phyloP scores from a whole-genome alignment of 129 eudicot species.

The Tagetes erecta region DNA sequence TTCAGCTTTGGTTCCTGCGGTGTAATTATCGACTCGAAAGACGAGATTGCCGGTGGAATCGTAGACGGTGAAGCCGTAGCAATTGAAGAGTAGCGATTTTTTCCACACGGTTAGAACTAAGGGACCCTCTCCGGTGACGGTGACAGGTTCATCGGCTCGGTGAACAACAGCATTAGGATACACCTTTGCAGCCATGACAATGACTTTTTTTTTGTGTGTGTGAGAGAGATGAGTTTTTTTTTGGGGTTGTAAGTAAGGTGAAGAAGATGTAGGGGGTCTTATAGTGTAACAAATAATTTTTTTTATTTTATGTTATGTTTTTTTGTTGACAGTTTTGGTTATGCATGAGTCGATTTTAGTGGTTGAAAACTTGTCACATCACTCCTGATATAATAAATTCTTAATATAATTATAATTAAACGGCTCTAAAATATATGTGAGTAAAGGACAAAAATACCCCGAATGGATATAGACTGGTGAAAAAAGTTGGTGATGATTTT shows the following conservation, averaged over 20 bases:
- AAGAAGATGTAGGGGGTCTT: slow-evolving; percentile 10
- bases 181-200: slow-evolving; percentile 28
- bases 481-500: background rate
- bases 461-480: background rate
- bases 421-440: no score
- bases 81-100: slow-evolving; percentile 65
- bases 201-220: background rate
- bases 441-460: slow-evolving; percentile 3
- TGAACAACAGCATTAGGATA: slow-evolving; percentile 31
- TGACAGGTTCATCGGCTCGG: background rate
- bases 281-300: background rate
- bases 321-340: no score
- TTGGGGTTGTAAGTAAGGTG: background rate
- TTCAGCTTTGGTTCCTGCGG: slow-evolving; percentile 37
- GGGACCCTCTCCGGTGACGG: background rate
- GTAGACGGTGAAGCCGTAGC: slow-evolving; percentile 75
- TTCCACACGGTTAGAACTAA: slow-evolving; percentile 67
- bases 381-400: no score
- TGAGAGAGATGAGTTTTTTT: background rate
- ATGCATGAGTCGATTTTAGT: no score
- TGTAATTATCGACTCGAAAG: slow-evolving; percentile 70
- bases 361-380: no score
- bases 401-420: no score
- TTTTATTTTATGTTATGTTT: no score
- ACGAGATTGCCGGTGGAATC: slow-evolving; percentile 62